Percentiles rank a stretch among this genome's conserved stretches.
Evolutionary conservation across 2,329 filamentous ascomycete species (phyloP).

Genomic region (Diplodia intermedia): DNA sequence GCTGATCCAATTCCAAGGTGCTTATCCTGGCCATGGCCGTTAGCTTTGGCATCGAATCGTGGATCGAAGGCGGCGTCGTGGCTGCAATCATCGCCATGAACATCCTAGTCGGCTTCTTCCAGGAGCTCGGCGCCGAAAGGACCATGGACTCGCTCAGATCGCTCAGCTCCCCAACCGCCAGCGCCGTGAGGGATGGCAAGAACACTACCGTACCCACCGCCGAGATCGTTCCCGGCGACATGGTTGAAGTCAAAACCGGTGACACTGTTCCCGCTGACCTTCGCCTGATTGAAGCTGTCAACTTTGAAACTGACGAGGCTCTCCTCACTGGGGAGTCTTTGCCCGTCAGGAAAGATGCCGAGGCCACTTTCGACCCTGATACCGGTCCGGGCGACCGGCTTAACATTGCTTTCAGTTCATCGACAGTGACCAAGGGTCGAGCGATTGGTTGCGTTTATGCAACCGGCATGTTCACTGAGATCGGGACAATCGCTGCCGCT

Average conservation of each 20-base stretch:
- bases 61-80: slow-evolving; percentile 58
- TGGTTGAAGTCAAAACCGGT: slow-evolving; percentile 68
- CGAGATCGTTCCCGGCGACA: slow-evolving; percentile 70
- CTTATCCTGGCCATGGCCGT: slow-evolving; percentile 58
- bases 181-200: slow-evolving; percentile 60
- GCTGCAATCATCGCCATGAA: slow-evolving; percentile 55
- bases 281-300: slow-evolving; percentile 69
- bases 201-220: slow-evolving; percentile 60
- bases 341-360: slow-evolving; percentile 68
- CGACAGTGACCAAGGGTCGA: slow-evolving; percentile 73
- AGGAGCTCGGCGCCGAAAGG: slow-evolving; percentile 58
- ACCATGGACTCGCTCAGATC: slow-evolving; percentile 58
- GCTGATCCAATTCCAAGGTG: slow-evolving; percentile 39
- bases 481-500: slow-evolving; percentile 75
- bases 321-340: slow-evolving; percentile 74
- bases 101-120: slow-evolving; percentile 54
- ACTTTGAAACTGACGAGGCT: slow-evolving; percentile 77
- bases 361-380: slow-evolving; percentile 59
- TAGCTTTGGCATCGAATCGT: slow-evolving; percentile 56
- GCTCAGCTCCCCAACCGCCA: slow-evolving; percentile 55
- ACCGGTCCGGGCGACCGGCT: slow-evolving; percentile 71
- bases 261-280: slow-evolving; percentile 75
- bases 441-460: slow-evolving; percentile 71
- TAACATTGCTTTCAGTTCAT: slow-evolving; percentile 74
- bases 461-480: slow-evolving; percentile 74